Evolutionary conservation across 495 filamentous ascomycete species (phyloP).

Genomic region (Aspergillus diversus): DNA sequence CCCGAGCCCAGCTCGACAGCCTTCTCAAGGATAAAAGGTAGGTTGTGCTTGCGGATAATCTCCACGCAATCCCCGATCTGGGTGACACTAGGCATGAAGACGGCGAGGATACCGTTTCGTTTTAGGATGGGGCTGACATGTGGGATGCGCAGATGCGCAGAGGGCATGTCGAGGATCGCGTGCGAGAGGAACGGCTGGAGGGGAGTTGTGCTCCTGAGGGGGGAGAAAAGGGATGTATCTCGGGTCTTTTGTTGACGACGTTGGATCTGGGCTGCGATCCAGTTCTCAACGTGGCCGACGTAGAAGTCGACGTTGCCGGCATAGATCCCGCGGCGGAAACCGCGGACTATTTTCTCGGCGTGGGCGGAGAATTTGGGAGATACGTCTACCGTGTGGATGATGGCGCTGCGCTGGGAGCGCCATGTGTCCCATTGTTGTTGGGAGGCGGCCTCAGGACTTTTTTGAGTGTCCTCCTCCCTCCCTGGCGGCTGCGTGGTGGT

Average conservation of each 20-base stretch:
- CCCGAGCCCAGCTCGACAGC: slow-evolving; percentile 66
- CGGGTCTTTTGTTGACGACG: slow-evolving; percentile 22
- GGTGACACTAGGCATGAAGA: slow-evolving; percentile 77
- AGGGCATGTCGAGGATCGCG: slow-evolving; percentile 72
- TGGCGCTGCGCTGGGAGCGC: slow-evolving; percentile 58
- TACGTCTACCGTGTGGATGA: slow-evolving; percentile 73
- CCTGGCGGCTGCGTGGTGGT: slow-evolving; percentile 1
- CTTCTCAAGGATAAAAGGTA: slow-evolving; percentile 62
- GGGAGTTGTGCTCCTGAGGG: slow-evolving; percentile 6
- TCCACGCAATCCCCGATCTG: slow-evolving; percentile 69
- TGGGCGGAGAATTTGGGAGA: slow-evolving; percentile 59
- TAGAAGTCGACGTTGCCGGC: slow-evolving; percentile 69
- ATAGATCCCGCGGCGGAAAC: slow-evolving; percentile 74
- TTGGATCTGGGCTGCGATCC: slow-evolving; percentile 56
- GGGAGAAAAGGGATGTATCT: slow-evolving; percentile 29
- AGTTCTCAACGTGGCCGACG: slow-evolving; percentile 64
- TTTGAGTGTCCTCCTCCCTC: background rate
- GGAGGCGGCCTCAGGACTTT: slow-evolving; percentile 12
- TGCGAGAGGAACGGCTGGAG: slow-evolving; percentile 64
- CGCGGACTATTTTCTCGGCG: slow-evolving; percentile 61
- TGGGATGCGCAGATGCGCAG: slow-evolving; percentile 58
- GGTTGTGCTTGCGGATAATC: slow-evolving; percentile 47
- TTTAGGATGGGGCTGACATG: slow-evolving; percentile 60
- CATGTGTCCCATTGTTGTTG: slow-evolving; percentile 47
- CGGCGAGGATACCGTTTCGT: slow-evolving; percentile 62